phyloP scores from a whole-genome alignment of 1,284 basidiomycete genomes.

The Ustilago loliicola region DNA sequence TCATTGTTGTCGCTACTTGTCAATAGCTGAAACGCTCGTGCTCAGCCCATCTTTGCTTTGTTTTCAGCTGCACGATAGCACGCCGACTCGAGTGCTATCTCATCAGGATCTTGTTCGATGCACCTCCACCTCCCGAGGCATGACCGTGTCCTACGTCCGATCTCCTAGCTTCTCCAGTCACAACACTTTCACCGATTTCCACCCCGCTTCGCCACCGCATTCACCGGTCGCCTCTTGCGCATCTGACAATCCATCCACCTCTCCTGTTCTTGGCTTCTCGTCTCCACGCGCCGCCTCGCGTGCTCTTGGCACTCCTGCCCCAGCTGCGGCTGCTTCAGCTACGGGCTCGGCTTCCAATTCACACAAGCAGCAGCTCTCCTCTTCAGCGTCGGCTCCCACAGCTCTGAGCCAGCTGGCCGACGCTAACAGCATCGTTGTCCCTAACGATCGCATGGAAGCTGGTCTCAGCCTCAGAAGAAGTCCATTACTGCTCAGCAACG shows the following conservation, averaged over 20 bases:
- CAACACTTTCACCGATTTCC: conserved; percentile 17
- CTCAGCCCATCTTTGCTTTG: not conserved
- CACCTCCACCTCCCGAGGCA: conserved; percentile 17
- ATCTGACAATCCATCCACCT: conserved; percentile 13
- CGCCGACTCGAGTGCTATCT: not conserved
- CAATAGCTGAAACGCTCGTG: not conserved
- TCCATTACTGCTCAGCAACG: conserved; percentile 20
- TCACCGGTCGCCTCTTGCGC: conserved; percentile 30
- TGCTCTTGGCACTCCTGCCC: conserved; percentile 22
- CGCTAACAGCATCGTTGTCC: conserved; percentile 31
- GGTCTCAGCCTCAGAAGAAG: conserved; percentile 44
- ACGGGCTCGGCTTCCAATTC: conserved; percentile 6
- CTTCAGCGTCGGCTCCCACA: conserved; percentile 20
- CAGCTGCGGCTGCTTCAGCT: conserved; percentile 35
- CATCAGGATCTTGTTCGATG: not conserved
- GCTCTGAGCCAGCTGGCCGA: conserved; percentile 6
- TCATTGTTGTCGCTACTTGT: not conserved
- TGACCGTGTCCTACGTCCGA: conserved; percentile 48
- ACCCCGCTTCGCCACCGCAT: conserved; percentile 23
- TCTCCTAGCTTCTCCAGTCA: conserved; percentile 46
- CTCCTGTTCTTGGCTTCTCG: conserved; percentile 16
- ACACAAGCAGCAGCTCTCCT: not conserved
- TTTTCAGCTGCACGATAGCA: not conserved
- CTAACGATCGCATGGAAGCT: conserved; percentile 54
- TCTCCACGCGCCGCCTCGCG: conserved; percentile 29